Conservation (phyloP, 306 rosid species). For the Luffa aegyptiaca region DNA sequence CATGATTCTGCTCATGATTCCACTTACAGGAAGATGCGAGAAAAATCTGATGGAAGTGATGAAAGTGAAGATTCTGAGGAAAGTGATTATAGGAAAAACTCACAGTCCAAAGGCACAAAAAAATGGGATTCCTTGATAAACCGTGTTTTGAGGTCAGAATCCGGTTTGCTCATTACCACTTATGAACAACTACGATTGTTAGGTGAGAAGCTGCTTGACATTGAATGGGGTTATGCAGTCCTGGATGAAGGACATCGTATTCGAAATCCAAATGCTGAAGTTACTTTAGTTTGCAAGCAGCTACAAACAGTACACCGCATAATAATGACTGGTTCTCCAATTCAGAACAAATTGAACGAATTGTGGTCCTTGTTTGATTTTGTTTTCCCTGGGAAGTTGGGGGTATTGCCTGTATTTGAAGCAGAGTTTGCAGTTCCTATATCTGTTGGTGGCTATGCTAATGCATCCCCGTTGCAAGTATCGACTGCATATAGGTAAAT, state of each 20-base stretch:
- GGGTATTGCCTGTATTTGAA: conserved; percentile 96
- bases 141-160: conserved; percentile 58
- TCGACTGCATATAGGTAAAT: conserved; percentile 91
- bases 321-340: conserved; percentile 97
- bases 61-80: conserved; percentile 54
- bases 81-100: conserved; percentile 33
- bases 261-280: conserved; percentile 92
- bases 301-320: conserved; percentile 89
- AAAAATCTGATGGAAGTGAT: conserved; percentile 60
- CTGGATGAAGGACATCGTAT: conserved; percentile 94
- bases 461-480: conserved; percentile 97
- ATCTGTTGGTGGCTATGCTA: conserved; percentile 93
- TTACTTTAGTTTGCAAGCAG: conserved; percentile 88
- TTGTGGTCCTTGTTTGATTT: conserved; percentile 98
- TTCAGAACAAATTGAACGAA: conserved; percentile 90
- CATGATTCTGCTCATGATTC: conserved; percentile 84
- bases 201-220: conserved; percentile 69
- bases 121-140: conserved; percentile 79
- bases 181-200: conserved; percentile 88
- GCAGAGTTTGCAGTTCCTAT: conserved; percentile 98
- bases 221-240: conserved; percentile 93
- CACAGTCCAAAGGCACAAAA: conserved; percentile 31
- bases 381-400: conserved; percentile 97
- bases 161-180: conserved; percentile 88
- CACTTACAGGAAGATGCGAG: conserved; percentile 37